Percentiles rank a stretch among this genome's conserved stretches.
Conservation (phyloP, 148 eudicot species). For the Cornus suecica region DNA sequence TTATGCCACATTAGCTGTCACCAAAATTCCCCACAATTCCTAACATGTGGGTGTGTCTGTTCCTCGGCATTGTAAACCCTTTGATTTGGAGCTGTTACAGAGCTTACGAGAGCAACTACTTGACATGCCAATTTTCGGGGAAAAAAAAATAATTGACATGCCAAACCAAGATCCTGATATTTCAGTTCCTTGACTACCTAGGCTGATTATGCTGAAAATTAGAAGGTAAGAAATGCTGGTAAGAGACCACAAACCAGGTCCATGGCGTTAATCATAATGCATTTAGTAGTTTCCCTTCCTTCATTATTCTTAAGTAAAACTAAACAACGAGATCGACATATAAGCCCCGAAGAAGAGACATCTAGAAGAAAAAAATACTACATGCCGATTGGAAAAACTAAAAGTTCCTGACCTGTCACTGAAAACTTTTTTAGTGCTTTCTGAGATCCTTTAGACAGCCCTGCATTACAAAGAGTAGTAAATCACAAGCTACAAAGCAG, state of each 20-base stretch:
- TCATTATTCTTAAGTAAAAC: too few species aligned
- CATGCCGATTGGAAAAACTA: slow-evolving; percentile 5
- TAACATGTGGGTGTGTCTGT: too few species aligned
- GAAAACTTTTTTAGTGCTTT: slow-evolving; percentile 82
- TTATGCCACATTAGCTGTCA: not conserved
- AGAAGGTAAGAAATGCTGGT: too few species aligned
- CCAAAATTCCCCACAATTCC: not conserved
- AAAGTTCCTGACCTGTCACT: slow-evolving; percentile 46
- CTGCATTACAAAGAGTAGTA: slow-evolving; percentile 31
- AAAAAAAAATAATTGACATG: too few species aligned
- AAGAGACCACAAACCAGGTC: too few species aligned
- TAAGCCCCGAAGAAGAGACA: not conserved
- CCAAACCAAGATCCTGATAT: not conserved
- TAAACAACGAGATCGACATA: not conserved
- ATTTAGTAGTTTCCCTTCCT: too few species aligned
- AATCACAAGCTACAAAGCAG: not conserved
- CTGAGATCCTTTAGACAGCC: slow-evolving; percentile 80
- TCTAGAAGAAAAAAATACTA: not conserved
- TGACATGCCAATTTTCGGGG: too few species aligned
- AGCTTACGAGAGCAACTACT: not conserved
- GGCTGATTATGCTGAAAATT: too few species aligned
- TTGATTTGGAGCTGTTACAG: not conserved
- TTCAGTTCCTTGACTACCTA: too few species aligned
- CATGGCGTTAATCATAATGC: too few species aligned
- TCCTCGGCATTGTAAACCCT: too few species aligned